Base-by-base conservation (phyloP, 2,329 filamentous ascomycete species). In the Nemania diffusa region DNA sequence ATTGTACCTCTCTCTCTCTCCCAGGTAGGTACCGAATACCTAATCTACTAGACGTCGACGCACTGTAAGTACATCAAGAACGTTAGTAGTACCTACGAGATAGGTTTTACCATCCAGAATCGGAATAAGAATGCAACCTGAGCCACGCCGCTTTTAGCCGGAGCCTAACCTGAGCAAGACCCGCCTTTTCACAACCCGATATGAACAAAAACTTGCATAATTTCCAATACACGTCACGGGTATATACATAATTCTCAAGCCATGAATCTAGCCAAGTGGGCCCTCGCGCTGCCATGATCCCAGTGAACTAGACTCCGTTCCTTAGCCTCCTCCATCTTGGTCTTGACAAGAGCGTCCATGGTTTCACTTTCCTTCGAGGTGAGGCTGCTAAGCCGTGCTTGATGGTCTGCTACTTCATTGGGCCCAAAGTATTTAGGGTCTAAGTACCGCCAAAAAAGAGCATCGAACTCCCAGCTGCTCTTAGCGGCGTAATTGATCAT, bases 391-490 rank as follows among this genome's bases (percentile, higher is more conserved):
- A 59, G 55, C 37, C 37, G 26, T 22, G 22, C 44, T 5, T 24
- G 44, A 24, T 52, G 53, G 40, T 56, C 60, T 50, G 42, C 60
- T 57, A 51, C 60, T 57, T 64, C 61, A 52, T 64, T 64, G 26
- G 58, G 53, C 50, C 78, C 78, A 62, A 79, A 81, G 63, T 77
- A 79, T 5, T 64, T 72, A 62, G 76, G 65, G 64, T 81, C 76
- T 27, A 81, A 65, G 64, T 70, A 76, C 62, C 72, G 77, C 79
- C 79, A 81, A 65, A 65, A 81, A 8, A 81, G 70, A n/a, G 68
- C 67, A 64, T 81, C 79, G 71, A 81, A 79, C 0, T 75, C 78
- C 78, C 77, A 81, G 66, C 76, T 79, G 55, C 76, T 79, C 53
- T 75, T 76, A 2, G 74, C 77, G 6, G 75, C 79, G 53, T 79